Evolutionary conservation across 768 basidiomycete species (phyloP).

Genomic region (Pisolithus marmoratus): DNA sequence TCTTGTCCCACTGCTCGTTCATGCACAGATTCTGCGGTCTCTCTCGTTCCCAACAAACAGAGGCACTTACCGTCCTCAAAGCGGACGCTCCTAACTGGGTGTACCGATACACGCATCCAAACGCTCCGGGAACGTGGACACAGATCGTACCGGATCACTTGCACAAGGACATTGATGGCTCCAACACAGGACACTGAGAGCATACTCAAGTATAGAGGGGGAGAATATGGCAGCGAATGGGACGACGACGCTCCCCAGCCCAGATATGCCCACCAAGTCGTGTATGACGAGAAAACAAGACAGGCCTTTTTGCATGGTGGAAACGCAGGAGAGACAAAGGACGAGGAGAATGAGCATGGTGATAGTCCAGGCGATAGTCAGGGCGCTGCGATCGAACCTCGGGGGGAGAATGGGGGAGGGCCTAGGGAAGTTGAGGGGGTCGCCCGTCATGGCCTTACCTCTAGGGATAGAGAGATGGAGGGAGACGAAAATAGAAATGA

Average conservation of each 20-base stretch:
- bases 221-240: conserved; percentile 2
- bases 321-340: conserved; percentile 47
- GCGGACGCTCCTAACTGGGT: conserved; percentile 59
- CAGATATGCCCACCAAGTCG: conserved; percentile 75
- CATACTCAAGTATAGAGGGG: neutral
- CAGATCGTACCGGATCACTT: conserved; percentile 41
- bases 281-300: conserved; percentile 55
- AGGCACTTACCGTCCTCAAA: conserved; percentile 36
- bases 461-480: conserved; percentile 6
- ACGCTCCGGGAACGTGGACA: conserved; percentile 60
- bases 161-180: neutral
- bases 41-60: conserved; percentile 36
- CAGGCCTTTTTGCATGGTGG: conserved; percentile 72
- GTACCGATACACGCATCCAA: conserved; percentile 48
- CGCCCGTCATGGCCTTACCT: neutral
- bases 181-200: neutral
- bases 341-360: conserved; percentile 3
- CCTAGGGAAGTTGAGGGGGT: neutral
- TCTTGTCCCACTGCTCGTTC: neutral
- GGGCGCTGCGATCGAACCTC: neutral
- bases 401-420: conserved; percentile 16
- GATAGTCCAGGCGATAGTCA: conserved; percentile 2
- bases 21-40: conserved; percentile 55
- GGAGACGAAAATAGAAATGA: conserved; percentile 6
- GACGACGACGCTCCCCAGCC: conserved; percentile 43